phyloP scores from a whole-genome alignment of 768 basidiomycete genomes.

The Boletus reticuloceps region DNA sequence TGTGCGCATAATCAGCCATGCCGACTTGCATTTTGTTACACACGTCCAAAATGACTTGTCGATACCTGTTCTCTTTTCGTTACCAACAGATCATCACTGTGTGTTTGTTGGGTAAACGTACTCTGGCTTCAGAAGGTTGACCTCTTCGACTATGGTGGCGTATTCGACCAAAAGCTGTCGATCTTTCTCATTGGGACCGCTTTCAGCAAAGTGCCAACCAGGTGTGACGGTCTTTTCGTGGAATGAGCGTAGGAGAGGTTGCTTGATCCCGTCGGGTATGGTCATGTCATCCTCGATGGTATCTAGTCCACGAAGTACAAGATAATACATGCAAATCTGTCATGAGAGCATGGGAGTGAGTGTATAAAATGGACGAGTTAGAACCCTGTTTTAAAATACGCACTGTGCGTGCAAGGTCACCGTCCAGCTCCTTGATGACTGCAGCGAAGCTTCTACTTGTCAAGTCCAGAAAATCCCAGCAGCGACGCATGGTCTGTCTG shows the following conservation, averaged over 20 bases:
- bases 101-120: conserved; percentile 26
- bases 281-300: conserved; percentile 99
- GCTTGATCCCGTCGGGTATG: conserved; percentile 81
- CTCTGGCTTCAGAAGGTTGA: conserved; percentile 64
- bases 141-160: conserved; percentile 74
- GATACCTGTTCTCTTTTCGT: conserved; percentile 48
- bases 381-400: conserved; percentile 32
- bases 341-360: not conserved
- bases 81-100: not conserved
- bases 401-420: conserved; percentile 89
- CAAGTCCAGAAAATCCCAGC: conserved; percentile 86
- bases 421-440: conserved; percentile 95
- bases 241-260: conserved; percentile 80
- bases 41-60: conserved; percentile 79
- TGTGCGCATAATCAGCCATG: conserved; percentile 95
- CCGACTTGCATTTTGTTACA: conserved; percentile 84
- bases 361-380: not conserved
- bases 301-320: conserved; percentile 91
- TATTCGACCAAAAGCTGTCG: conserved; percentile 82
- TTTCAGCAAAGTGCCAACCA: conserved; percentile 84
- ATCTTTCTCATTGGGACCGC: conserved; percentile 87
- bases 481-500: conserved; percentile 78
- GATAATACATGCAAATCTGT: conserved; percentile 93
- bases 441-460: conserved; percentile 89
- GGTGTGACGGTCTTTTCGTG: conserved; percentile 74